Base-by-base conservation (phyloP, 495 filamentous ascomycete species). In the Penicillium turbatum region DNA sequence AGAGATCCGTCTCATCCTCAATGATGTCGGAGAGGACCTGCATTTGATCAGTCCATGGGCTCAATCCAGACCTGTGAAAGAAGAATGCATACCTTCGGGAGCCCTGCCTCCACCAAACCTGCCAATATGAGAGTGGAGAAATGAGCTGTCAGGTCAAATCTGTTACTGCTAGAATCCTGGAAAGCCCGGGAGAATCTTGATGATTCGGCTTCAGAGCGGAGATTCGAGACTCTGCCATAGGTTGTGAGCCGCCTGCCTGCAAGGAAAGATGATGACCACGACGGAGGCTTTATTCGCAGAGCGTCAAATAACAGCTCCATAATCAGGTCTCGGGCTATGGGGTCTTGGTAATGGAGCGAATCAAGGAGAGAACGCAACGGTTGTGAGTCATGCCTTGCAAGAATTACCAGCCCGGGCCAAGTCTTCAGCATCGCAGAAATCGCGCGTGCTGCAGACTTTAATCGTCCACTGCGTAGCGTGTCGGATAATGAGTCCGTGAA, bases 221-320 rank as follows among this genome's bases (percentile, higher is more conserved):
- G 76, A 59, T 92, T 96, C 8, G 90, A 81, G 30, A 97, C 91
- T 60, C 95, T 81, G 13, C 90, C 91, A 67, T 97, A 97, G 0
- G 90, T 97, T 13, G 93, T 98, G 31, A 97, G 80, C 48, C 95
- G 78, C 57, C 93, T 81, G 6, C 95, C 93, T 34, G 95, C 93
- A 40, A 98, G 80, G 63, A 96, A 98, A 16, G 90, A 95, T 1
- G 90, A 90, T 24, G 92, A 92, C 95, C 95, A 98, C 0, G 90
- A 92, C 6, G 93, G 93, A 17, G 91, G 85, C 62, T 96, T 97
- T 65, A 98, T 96, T 38, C 90, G 85, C 54, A 98, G 78, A 19
- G 97, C 82, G 52, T 92, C 90, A 67, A 92, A 96, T 37, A 98
- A 72, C 6, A 98, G 74, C 60, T 97, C 93, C 56, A 97, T 74